Percentiles rank a stretch among this genome's conserved stretches.
Evolutionary conservation across 768 basidiomycete species (phyloP).

Genomic region (Trametes elegans): DNA sequence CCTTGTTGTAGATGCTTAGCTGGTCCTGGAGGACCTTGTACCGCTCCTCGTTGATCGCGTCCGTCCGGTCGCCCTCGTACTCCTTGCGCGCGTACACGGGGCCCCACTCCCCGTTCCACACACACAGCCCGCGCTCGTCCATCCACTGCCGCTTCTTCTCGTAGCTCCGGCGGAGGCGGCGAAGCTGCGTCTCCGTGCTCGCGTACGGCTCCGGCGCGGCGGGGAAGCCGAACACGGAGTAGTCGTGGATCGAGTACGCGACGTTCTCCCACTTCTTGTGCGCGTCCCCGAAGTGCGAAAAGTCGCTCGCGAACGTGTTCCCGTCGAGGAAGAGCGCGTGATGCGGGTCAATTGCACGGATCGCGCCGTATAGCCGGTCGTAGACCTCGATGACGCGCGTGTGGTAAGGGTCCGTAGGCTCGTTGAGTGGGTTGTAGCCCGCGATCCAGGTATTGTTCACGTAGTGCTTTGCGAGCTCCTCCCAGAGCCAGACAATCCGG

Average conservation of each 20-base stretch:
- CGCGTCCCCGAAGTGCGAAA: constrained; percentile 66
- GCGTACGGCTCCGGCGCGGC: constrained; percentile 52
- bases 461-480: constrained; percentile 71
- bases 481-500: constrained; percentile 74
- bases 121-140: constrained; percentile 61
- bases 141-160: constrained; percentile 78
- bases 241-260: constrained; percentile 80
- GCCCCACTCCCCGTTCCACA: constrained; percentile 85
- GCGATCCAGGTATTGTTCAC: constrained; percentile 57
- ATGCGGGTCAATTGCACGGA: constrained; percentile 65
- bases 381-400: constrained; percentile 65
- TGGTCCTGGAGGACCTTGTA: constrained; percentile 73
- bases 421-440: constrained; percentile 85
- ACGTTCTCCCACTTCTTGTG: constrained; percentile 66
- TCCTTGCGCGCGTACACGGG: constrained; percentile 70
- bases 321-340: constrained; percentile 82
- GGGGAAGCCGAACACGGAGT: constrained; percentile 73
- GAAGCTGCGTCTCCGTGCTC: constrained; percentile 50
- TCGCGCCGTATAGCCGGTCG: constrained; percentile 62
- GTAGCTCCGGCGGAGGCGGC: constrained; percentile 54
- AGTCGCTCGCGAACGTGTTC: constrained; percentile 81
- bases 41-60: constrained; percentile 62
- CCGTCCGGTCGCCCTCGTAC: constrained; percentile 52
- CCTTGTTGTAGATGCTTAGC: constrained; percentile 66
- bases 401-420: constrained; percentile 73